Percentiles rank a stretch among this genome's conserved stretches.
Conservation (phyloP, 257 asterid genomes). For the Solanum virginianum region DNA sequence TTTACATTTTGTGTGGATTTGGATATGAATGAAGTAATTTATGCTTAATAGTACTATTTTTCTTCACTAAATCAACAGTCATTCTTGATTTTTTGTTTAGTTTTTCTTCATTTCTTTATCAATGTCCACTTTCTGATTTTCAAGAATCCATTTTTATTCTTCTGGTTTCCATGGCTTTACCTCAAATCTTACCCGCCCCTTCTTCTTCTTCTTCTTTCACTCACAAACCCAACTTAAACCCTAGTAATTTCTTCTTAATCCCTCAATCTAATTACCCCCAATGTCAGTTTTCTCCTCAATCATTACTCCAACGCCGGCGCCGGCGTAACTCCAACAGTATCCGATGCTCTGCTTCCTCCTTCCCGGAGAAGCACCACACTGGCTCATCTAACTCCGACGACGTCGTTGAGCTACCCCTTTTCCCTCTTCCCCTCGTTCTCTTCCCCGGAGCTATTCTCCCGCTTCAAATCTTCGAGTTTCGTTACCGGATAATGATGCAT, state of each 20-base stretch:
- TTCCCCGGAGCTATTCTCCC: slow-evolving; percentile 93
- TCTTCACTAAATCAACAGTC: not conserved
- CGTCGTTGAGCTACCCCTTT: slow-evolving; percentile 80
- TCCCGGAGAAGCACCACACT: slow-evolving; percentile 69
- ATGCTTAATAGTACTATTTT: not conserved
- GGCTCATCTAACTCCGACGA: slow-evolving; percentile 52
- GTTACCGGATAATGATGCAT: slow-evolving; percentile 98
- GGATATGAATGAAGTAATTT: not conserved
- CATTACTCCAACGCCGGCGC: slow-evolving; percentile 8
- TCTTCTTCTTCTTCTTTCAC: slow-evolving; percentile 31
- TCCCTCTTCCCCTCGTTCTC: slow-evolving; percentile 88
- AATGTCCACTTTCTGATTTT: not conserved
- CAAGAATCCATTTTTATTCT: not conserved
- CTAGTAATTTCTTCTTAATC: slow-evolving; percentile 2
- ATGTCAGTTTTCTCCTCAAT: slow-evolving; percentile 8
- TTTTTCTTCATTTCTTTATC: not conserved
- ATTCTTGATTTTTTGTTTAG: not conserved
- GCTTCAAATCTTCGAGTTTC: slow-evolving; percentile 88
- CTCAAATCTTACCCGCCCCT: slow-evolving; percentile 61
- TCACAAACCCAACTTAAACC: slow-evolving; percentile 37
- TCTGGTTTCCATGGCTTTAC: slow-evolving; percentile 48
- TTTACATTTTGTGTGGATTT: not conserved
- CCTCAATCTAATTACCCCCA: slow-evolving; percentile 8
- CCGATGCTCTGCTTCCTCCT: slow-evolving; percentile 80
- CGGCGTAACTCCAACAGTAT: slow-evolving; percentile 30